phyloP scores from a whole-genome alignment of 768 basidiomycete genomes.

The Scleroderma bovista region DNA sequence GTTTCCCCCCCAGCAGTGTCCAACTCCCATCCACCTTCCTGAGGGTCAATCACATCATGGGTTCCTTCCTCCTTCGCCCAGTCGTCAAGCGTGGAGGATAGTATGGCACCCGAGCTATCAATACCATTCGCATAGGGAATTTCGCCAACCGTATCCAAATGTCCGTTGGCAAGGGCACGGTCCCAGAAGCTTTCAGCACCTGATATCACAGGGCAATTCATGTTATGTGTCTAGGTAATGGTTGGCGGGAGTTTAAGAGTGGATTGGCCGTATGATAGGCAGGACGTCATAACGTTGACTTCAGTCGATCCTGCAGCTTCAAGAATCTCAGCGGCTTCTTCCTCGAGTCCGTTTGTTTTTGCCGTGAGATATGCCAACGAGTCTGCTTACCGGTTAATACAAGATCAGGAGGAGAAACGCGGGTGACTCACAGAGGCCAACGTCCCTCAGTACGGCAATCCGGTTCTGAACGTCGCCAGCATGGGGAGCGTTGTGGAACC shows the following conservation, averaged over 20 bases:
- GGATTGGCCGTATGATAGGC: constrained; percentile 58
- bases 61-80: constrained; percentile 80
- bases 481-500: constrained; percentile 97
- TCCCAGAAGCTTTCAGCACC: constrained; percentile 93
- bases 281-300: constrained; percentile 79
- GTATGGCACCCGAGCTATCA: constrained; percentile 45
- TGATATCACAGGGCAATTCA: constrained; percentile 82
- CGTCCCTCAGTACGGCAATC: constrained; percentile 83
- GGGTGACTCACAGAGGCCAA: constrained; percentile 75
- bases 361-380: constrained; percentile 96
- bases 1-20: constrained; percentile 71
- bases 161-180: constrained; percentile 82
- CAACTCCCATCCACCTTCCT: constrained; percentile 83
- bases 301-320: constrained; percentile 86
- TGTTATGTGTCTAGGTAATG: constrained; percentile 65
- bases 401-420: not conserved
- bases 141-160: constrained; percentile 61
- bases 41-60: constrained; percentile 64
- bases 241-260: constrained; percentile 73
- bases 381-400: constrained; percentile 43
- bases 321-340: constrained; percentile 84
- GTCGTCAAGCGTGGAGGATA: constrained; percentile 71
- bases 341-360: constrained; percentile 89
- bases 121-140: constrained; percentile 67
- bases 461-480: constrained; percentile 83